Base-by-base conservation (phyloP, 2,329 filamentous ascomycete genomes). In the Metarhizium rileyi region DNA sequence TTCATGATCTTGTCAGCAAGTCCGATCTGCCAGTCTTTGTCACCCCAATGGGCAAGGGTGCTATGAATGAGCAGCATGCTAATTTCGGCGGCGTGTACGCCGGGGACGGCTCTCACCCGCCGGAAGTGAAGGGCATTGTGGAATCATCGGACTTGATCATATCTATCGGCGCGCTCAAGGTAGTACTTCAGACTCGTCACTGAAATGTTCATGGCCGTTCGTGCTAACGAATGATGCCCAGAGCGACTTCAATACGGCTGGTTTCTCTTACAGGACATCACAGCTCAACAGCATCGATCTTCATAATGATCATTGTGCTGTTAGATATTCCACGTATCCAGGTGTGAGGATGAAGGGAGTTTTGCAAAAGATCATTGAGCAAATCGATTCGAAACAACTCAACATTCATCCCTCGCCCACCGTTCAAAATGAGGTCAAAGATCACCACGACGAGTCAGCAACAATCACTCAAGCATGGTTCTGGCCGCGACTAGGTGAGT, bases 1-100 rank as follows among this genome's bases (percentile, higher is more conserved):
- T 89, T 18, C 81, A 87, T 57, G 77, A 79, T 7, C 72, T 95
- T 16, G 71, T 94, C 47, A 73, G 83, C 52, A 87, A 84, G 65
- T 87, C 87, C 1, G 74, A 80, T 4, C 71, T 95, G 7, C 89
- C 90, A 4, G 84, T 87, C 0, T 94, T 93, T 58, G 86, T 90
- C n/a, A 86, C 88, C 0, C 87, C 89, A 2, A 94, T 94, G 86
- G 89, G 89, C 44, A 95, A 95, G 70, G 80, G 88, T 18, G 86
- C 86, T 20, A 78, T 95, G 44, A 78, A 93, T 59, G 89, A 95
- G 66, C 78, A 77, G 2, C 76, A 86, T 44, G 71, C 76, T n/a
- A 86, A 80, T 60, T 95, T 85, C 57, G 86, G 86, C 22, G 90
- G 90, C 55, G 86, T 95, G 5, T 94, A 95, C 64, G 85, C 86